Evolutionary conservation across 371 early-diverging fungal species (phyloP).

Genomic region (Coelomomyces lativittatus): DNA sequence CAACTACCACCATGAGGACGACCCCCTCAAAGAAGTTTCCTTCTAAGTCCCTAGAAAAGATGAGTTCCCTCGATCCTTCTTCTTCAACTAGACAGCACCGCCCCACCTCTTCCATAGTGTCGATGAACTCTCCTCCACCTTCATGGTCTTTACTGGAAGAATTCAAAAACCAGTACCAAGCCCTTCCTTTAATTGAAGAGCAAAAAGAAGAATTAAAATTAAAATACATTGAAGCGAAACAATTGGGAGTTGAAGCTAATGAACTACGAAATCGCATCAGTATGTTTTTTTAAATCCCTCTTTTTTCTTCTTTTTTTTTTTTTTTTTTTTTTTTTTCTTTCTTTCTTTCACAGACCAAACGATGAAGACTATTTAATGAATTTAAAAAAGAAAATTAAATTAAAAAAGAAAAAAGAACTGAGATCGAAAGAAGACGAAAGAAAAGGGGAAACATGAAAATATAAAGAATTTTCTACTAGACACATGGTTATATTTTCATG

Average conservation of each 20-base stretch:
- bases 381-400: too few relatives aligned
- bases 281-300: conserved; percentile 2
- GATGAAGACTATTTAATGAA: too few relatives aligned
- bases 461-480: too few relatives aligned
- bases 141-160: conserved; percentile 9
- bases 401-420: too few relatives aligned
- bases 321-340: too few relatives aligned
- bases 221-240: conserved; percentile 25
- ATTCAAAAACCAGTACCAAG: conserved; percentile 18
- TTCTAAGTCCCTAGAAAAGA: neutral
- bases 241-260: conserved; percentile 18
- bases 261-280: conserved; percentile 14
- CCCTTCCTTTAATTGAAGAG: conserved; percentile 19
- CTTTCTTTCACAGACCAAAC: too few relatives aligned
- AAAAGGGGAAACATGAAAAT: too few relatives aligned
- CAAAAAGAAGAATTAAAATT: conserved; percentile 22
- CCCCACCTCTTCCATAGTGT: neutral
- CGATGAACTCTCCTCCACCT: neutral
- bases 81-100: too few relatives aligned
- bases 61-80: too few relatives aligned
- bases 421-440: too few relatives aligned
- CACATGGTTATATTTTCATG: too few relatives aligned
- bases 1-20: neutral
- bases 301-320: neutral
- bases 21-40: neutral